Percentiles rank a stretch among this genome's conserved stretches.
Conservation (phyloP, 2,329 filamentous ascomycete genomes). For the Phaeosphaeriaceae sp. region DNA sequence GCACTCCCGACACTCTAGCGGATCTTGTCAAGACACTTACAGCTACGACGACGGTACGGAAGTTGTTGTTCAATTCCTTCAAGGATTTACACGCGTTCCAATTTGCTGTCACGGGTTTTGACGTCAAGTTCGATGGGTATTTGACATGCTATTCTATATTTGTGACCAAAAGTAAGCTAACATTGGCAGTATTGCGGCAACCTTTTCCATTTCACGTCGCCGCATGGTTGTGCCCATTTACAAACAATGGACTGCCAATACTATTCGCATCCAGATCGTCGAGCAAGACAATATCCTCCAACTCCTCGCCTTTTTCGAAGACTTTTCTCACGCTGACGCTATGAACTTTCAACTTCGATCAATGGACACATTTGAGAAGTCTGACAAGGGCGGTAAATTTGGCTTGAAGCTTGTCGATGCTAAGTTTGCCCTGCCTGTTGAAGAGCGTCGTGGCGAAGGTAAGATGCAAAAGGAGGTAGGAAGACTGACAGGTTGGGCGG, state of each 20-base stretch:
- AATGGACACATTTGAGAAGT: slow-evolving; percentile 79
- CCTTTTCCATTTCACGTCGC: slow-evolving; percentile 81
- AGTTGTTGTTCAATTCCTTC: slow-evolving; percentile 58
- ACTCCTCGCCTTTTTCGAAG: slow-evolving; percentile 84
- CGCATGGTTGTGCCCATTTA: slow-evolving; percentile 91
- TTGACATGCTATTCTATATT: background rate
- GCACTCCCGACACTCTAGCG: slow-evolving; percentile 65
- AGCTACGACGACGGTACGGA: slow-evolving; percentile 70
- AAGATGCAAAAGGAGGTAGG: slow-evolving; percentile 59
- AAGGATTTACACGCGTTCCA: slow-evolving; percentile 78
- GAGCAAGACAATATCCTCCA: slow-evolving; percentile 77
- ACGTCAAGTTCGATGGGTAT: slow-evolving; percentile 60
- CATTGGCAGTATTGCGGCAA: slow-evolving; percentile 61
- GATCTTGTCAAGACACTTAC: slow-evolving; percentile 66
- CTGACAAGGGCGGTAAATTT: slow-evolving; percentile 62
- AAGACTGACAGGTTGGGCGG: slow-evolving; percentile 55
- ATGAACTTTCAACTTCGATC: slow-evolving; percentile 88
- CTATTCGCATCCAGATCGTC: slow-evolving; percentile 80
- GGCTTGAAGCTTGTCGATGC: slow-evolving; percentile 84
- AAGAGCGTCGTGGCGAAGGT: slow-evolving; percentile 55
- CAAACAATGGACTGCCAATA: slow-evolving; percentile 90
- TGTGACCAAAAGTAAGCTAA: slow-evolving; percentile 25
- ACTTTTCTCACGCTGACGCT: slow-evolving; percentile 83
- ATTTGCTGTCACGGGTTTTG: slow-evolving; percentile 77
- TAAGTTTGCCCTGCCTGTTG: slow-evolving; percentile 81